These are phyloP conservation scores for Cryptosporidium ryanae DNA, from an alignment of 169 alveolate species.

Conservation along the genomic window DNA sequence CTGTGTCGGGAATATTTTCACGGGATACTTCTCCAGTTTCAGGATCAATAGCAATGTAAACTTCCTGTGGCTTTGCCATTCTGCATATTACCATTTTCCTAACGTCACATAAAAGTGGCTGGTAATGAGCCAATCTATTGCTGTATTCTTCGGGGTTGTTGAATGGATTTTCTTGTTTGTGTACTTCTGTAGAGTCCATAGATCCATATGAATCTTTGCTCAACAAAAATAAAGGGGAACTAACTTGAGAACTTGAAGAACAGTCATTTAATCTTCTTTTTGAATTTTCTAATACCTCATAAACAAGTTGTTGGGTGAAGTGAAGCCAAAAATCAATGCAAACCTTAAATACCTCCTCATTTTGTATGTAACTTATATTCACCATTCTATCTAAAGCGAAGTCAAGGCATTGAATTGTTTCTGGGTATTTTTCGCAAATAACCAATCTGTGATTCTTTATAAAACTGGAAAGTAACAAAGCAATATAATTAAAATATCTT, in stretches of 20 bases:
- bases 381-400: constrained; percentile 74
- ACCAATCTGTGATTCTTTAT: constrained; percentile 75
- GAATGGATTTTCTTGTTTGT: constrained; percentile 37
- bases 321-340: constrained; percentile 97
- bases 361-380: constrained; percentile 83
- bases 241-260: constrained; percentile 9
- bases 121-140: constrained; percentile 77
- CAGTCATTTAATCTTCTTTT: constrained; percentile 70
- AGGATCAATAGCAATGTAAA: constrained; percentile 88
- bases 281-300: constrained; percentile 83
- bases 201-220: constrained; percentile 65
- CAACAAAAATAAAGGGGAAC: constrained; percentile 52
- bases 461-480: constrained; percentile 85
- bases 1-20: constrained; percentile 89
- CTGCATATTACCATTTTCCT: constrained; percentile 87
- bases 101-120: constrained; percentile 81
- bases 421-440: constrained; percentile 68
- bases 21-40: constrained; percentile 92
- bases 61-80: constrained; percentile 98
- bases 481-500: constrained; percentile 86
- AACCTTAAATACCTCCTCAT: constrained; percentile 96
- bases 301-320: constrained; percentile 87
- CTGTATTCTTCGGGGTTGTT: constrained; percentile 58
- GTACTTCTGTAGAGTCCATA: constrained; percentile 10
- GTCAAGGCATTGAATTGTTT: constrained; percentile 28